phyloP scores from a whole-genome alignment of 305 asterid genomes.

The Fraxinus sp. region DNA sequence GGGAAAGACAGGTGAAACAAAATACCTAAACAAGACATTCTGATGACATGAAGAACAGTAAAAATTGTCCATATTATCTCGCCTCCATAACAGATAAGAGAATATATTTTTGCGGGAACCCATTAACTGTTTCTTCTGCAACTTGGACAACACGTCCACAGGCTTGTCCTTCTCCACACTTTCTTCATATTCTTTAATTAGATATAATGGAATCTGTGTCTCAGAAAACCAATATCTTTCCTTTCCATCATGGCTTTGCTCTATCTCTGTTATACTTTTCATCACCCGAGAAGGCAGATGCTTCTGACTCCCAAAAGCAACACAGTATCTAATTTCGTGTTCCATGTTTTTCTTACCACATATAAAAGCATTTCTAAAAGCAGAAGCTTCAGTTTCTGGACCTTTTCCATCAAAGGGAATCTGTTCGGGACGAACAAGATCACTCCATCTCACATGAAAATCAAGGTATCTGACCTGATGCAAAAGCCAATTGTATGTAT shows the following conservation, averaged over 20 bases:
- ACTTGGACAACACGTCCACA: conserved; percentile 39
- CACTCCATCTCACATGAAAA: conserved; percentile 77
- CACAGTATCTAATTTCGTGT: conserved; percentile 62
- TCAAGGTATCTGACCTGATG: conserved; percentile 87
- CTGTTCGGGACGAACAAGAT: conserved; percentile 81
- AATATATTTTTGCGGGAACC: conserved; percentile 54
- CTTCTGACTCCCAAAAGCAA: conserved; percentile 79
- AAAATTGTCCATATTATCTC: conserved; percentile 41
- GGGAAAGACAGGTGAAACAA: conserved; percentile 19
- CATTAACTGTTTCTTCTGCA: conserved; percentile 48
- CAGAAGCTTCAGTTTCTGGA: conserved; percentile 75
- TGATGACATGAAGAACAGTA: conserved; percentile 62
- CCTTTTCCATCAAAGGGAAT: conserved; percentile 65
- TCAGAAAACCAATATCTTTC: conserved; percentile 90
- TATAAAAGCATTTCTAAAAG: conserved; percentile 81
- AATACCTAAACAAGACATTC: conserved; percentile 66
- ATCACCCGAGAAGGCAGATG: conserved; percentile 90
- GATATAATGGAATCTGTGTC: conserved; percentile 72
- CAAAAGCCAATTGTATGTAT: conserved; percentile 27
- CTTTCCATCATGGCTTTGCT: conserved; percentile 54
- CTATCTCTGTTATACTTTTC: conserved; percentile 69
- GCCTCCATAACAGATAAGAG: conserved; percentile 58
- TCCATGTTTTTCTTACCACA: conserved; percentile 58
- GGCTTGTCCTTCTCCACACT: conserved; percentile 44
- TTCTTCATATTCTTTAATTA: conserved; percentile 77